These are phyloP conservation scores for Sordariomycetes sp. DNA, from an alignment of 2,329 filamentous ascomycete species.

Conservation along the genomic window DNA sequence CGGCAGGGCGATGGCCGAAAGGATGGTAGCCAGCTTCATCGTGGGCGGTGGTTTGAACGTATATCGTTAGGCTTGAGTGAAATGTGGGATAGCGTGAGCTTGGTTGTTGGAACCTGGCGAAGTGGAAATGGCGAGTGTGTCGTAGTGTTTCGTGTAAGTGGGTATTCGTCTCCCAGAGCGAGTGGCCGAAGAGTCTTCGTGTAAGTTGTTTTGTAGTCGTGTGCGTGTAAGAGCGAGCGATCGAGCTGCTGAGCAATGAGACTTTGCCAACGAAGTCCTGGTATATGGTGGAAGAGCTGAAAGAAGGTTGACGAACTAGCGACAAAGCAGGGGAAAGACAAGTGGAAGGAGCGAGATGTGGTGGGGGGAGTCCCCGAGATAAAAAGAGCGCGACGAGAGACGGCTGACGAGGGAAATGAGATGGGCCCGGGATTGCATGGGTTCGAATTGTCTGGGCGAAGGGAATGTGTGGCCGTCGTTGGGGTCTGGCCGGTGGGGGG, in stretches of 20 bases:
- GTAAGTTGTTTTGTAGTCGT: constrained; percentile 7
- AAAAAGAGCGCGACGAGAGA: neutral
- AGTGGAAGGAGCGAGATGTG: neutral
- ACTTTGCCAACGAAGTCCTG: constrained; percentile 49
- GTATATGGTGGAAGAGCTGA: constrained; percentile 8
- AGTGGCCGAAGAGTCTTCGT: constrained; percentile 4
- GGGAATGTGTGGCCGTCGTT: neutral
- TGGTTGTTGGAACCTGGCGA: neutral
- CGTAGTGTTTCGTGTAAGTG: constrained; percentile 12
- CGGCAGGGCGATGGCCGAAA: constrained; percentile 39
- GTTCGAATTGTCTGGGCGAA: neutral
- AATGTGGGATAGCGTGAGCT: neutral
- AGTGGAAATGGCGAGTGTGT: neutral
- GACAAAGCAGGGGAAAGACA: neutral
- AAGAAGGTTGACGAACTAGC: constrained; percentile 3
- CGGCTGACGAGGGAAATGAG: neutral
- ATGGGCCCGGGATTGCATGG: neutral
- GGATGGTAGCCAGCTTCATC: constrained; percentile 29
- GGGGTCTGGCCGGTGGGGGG: neutral
- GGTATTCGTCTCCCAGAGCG: constrained; percentile 4
- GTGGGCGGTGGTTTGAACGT: neutral
- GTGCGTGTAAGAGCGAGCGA: constrained; percentile 15
- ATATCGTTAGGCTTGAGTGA: neutral
- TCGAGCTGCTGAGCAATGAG: constrained; percentile 18
- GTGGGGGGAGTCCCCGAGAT: neutral